Evolutionary conservation across 2,329 filamentous ascomycete genomes (phyloP).

Genomic region (Cladosporium velox): DNA sequence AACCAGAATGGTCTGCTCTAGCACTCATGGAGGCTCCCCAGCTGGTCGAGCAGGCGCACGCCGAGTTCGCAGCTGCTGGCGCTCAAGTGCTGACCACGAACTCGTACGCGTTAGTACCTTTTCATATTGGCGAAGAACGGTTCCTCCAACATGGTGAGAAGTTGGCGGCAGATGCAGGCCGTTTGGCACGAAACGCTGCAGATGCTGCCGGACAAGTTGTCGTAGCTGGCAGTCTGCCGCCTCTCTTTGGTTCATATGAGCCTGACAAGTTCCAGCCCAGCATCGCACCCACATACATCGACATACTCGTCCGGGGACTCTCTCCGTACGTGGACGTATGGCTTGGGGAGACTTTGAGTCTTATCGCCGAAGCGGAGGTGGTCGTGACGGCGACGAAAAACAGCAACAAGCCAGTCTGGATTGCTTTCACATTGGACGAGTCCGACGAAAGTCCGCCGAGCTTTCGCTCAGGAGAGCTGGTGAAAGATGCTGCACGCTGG

Average conservation of each 20-base stretch:
- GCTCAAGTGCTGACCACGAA: conserved; percentile 18
- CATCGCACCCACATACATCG: not conserved
- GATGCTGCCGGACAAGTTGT: not conserved
- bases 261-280: conserved; percentile 12
- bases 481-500: conserved; percentile 16
- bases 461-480: conserved; percentile 15
- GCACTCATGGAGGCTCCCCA: conserved; percentile 17
- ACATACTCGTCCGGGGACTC: not conserved
- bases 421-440: conserved; percentile 16
- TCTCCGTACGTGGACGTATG: conserved; percentile 4
- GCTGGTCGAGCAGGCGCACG: conserved; percentile 5
- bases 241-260: conserved; percentile 22
- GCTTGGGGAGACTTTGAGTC: conserved; percentile 20
- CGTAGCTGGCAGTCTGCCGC: conserved; percentile 19
- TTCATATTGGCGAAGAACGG: conserved; percentile 17
- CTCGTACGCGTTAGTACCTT: conserved; percentile 16
- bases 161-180: conserved; percentile 14
- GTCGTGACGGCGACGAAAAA: conserved; percentile 1
- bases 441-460: not conserved
- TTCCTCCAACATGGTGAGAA: conserved; percentile 13
- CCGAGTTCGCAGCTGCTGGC: conserved; percentile 11
- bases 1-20: conserved; percentile 21
- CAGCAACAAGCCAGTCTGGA: conserved; percentile 12
- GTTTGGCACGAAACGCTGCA: conserved; percentile 13
- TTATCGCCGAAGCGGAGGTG: conserved; percentile 20